Evolutionary conservation across 1,284 basidiomycete species (phyloP).

Genomic region (Microbotryomycetes sp.): DNA sequence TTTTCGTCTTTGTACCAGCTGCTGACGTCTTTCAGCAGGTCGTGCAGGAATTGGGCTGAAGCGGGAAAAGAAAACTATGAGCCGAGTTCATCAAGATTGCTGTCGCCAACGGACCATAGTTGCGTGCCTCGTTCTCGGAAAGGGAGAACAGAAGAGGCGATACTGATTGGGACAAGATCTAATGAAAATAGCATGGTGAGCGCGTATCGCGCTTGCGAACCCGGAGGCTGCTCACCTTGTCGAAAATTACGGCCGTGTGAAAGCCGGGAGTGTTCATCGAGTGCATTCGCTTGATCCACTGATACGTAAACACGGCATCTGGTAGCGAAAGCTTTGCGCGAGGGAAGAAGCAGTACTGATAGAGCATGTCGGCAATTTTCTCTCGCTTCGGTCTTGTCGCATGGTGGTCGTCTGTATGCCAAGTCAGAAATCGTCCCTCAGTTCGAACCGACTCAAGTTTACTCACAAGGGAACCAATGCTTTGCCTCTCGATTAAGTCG

Average conservation of each 20-base stretch:
- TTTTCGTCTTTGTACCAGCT: slow-evolving; percentile 67
- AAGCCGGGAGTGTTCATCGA: slow-evolving; percentile 78
- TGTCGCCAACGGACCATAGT: slow-evolving; percentile 59
- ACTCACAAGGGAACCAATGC: slow-evolving; percentile 62
- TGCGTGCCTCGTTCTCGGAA: slow-evolving; percentile 91
- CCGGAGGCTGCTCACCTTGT: slow-evolving; percentile 54
- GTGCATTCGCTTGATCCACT: slow-evolving; percentile 82
- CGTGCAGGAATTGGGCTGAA: slow-evolving; percentile 49
- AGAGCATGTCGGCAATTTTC: slow-evolving; percentile 55
- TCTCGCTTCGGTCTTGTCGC: slow-evolving; percentile 36
- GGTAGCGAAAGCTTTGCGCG: slow-evolving; percentile 85
- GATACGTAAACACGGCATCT: slow-evolving; percentile 90
- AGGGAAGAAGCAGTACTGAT: slow-evolving; percentile 89
- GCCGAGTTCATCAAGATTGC: neutral
- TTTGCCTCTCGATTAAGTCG: slow-evolving; percentile 71
- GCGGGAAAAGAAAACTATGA: neutral
- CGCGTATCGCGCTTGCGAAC: neutral
- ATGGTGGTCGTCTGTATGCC: neutral
- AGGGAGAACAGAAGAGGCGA: slow-evolving; percentile 74
- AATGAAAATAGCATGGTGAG: neutral
- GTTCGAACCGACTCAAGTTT: neutral
- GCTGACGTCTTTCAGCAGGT: slow-evolving; percentile 64
- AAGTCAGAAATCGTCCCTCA: neutral
- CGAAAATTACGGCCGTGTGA: slow-evolving; percentile 74
- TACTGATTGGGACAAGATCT: neutral